Base-by-base conservation (phyloP, 169 alveolate species). In the Plasmodium billcollinsi region DNA sequence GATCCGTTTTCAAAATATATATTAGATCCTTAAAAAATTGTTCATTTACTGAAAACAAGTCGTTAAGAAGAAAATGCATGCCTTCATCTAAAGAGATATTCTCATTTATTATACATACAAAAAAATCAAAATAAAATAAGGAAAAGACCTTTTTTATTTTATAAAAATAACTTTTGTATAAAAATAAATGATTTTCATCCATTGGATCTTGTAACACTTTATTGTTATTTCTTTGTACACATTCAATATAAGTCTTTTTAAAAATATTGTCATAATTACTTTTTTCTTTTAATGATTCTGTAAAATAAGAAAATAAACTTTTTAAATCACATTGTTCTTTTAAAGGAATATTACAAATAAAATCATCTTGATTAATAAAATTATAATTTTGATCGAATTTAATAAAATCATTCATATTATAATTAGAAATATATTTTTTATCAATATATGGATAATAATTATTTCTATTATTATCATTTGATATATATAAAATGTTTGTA, bases 81-180 rank as follows among this genome's bases (percentile, higher is more conserved):
- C 69, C 89, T 21, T 47, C 3, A 1, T 78, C 89, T 9, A 50
- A 69, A 29, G 73, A 20, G 14, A 78, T 39, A 7, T 39, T n/a
- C 0, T 76, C 89, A 29, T 78, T 78, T 29, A 78, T 8, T 29
- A 78, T 66, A 39, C 62, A 78, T 69, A 78, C 12, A 11, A 78
- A 66, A 8, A 78, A 45, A 71, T 78, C 89, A 14, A 78, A 78
- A 47, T 78, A 78, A n/a, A 78, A 78, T 1, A 78, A 45, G n/a
- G 78, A 78, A n/a, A 78, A 50, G 5, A 21, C 14, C 2, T 45
- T 45, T 59, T 50, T 65, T 20, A 78, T 29, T 52, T 18, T 75
- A 43, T 45, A 45, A 15, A 78, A 50, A 59, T 65, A 78, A 45
- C 33, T 50, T 20, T 26, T 65, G 14, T 18, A 14, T 29, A 66